Evolutionary conservation across 1,284 basidiomycete genomes (phyloP), one percentile per base, ranked within the genome.

Genomic region (Ustilago tritici): DNA sequence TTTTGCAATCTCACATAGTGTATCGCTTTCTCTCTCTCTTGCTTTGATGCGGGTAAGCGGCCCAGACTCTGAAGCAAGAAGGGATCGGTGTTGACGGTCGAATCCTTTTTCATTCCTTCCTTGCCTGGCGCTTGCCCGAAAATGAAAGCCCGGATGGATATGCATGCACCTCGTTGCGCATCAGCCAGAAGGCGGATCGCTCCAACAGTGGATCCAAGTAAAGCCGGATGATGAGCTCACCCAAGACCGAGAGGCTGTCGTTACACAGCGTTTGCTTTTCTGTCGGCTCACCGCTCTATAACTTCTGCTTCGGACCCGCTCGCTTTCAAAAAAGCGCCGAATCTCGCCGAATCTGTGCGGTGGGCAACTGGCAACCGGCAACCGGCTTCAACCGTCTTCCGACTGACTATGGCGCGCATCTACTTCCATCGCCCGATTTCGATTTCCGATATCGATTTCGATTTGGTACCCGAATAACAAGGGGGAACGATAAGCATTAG

Each of bases 61-160:
- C 8, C 32, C 38, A 47, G n/a, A 35, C 46, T 49, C 12, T 49
- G 8, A n/a, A 47, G 15, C 17, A 1, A 12, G 43, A 34, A n/a
- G 14, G 23, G 23, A 23, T 23, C 65, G 60, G 65, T 58, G 41
- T 62, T 68, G 65, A 68, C 65, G 65, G 65, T 58, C 65, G 54
- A 52, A 54, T 19, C 23, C 10, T 28, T 23, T 28, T 14, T 28
- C 46, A 14, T 28, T 28, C 1, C 23, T 49, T 49, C 23, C 23
- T 23, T 23, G 23, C 23, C 23, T 23, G 23, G 23, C 23, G 23
- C 23, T 23, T 23, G 23, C 23, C 23, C 2, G 23, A 23, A 23
- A 23, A 23, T 23, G 23, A 23, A 23, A 23, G 23, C 23, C 23
- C 2, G 23, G 23, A 23, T 23, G 23, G 23, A 23, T 23, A 23